Percentiles rank a stretch among this genome's conserved stretches.
Evolutionary conservation across 768 basidiomycete species (phyloP).

Genomic region (Xerocomellus chrysenteron): DNA sequence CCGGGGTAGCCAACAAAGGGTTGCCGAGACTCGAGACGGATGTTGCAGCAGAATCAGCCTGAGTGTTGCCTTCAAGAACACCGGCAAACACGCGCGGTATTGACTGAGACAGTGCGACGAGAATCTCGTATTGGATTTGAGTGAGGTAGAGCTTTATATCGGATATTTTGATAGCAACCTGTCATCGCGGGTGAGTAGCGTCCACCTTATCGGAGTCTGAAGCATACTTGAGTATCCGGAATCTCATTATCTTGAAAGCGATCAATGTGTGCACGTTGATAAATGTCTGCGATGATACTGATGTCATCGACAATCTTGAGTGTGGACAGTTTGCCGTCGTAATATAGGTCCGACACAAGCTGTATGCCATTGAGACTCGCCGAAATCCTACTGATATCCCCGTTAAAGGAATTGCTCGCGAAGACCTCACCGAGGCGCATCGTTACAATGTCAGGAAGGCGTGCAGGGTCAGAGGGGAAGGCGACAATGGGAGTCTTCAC

Average conservation of each 20-base stretch:
- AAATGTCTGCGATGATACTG: constrained; percentile 63
- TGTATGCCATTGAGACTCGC: constrained; percentile 85
- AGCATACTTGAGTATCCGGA: constrained; percentile 74
- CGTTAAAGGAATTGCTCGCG: constrained; percentile 73
- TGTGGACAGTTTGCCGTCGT: constrained; percentile 44
- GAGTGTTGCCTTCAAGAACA: constrained; percentile 41
- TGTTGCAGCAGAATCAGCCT: constrained; percentile 28
- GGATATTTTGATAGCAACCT: constrained; percentile 76
- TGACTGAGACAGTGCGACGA: constrained; percentile 64
- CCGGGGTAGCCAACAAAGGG: background rate
- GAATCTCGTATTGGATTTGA: constrained; percentile 74
- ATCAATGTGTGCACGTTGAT: constrained; percentile 60
- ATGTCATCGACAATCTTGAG: constrained; percentile 95
- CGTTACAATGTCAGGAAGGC: constrained; percentile 65
- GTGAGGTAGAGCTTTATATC: constrained; percentile 84
- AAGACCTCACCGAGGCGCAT: constrained; percentile 87
- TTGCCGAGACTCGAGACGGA: constrained; percentile 6
- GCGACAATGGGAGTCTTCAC: constrained; percentile 91
- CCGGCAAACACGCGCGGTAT: constrained; percentile 65
- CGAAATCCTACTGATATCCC: constrained; percentile 52
- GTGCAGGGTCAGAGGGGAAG: constrained; percentile 69
- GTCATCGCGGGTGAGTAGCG: constrained; percentile 5
- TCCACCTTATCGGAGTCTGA: background rate
- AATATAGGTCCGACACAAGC: constrained; percentile 66
- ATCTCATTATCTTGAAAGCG: constrained; percentile 46